A percentile compares a stretch with the other conserved stretches of the same genome.
These are phyloP conservation scores for Porphyrellus cyaneotinctus DNA, from an alignment of 768 basidiomycete species.

Conservation along the genomic window DNA sequence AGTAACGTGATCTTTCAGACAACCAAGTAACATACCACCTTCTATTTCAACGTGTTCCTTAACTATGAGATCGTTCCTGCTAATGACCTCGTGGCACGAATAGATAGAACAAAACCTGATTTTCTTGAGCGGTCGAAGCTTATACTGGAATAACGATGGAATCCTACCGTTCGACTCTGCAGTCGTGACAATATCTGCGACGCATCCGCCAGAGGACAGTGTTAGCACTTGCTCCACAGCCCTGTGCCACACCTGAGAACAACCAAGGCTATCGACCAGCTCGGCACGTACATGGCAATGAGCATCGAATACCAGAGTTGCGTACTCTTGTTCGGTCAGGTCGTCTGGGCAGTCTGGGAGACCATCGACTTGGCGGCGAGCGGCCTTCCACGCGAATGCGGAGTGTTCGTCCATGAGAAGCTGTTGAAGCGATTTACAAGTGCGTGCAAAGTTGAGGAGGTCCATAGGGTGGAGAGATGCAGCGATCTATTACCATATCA, in stretches of 20 bases:
- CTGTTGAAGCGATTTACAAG: background rate
- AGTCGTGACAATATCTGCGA: constrained; percentile 12
- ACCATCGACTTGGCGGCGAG: background rate
- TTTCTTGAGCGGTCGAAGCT: background rate
- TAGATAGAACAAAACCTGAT: background rate
- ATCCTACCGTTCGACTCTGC: background rate
- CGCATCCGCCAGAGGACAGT: constrained; percentile 13
- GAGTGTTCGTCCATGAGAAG: background rate
- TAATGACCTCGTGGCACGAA: background rate
- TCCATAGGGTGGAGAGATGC: background rate
- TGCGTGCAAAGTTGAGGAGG: too few relatives aligned
- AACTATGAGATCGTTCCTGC: background rate
- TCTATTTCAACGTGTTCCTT: background rate
- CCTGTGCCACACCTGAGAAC: constrained; percentile 1
- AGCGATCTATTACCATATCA: background rate
- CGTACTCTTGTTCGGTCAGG: constrained; percentile 1
- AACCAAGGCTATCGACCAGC: fast-evolving
- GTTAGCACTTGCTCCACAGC: constrained; percentile 5
- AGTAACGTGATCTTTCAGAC: background rate
- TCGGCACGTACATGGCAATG: background rate
- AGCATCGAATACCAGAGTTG: background rate
- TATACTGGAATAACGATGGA: background rate
- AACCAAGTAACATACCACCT: background rate
- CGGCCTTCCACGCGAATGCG: background rate
- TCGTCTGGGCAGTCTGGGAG: background rate